These are phyloP conservation scores for Juglanconis sp. DNA, from an alignment of 2,329 filamentous ascomycete species.

Conservation along the genomic window DNA sequence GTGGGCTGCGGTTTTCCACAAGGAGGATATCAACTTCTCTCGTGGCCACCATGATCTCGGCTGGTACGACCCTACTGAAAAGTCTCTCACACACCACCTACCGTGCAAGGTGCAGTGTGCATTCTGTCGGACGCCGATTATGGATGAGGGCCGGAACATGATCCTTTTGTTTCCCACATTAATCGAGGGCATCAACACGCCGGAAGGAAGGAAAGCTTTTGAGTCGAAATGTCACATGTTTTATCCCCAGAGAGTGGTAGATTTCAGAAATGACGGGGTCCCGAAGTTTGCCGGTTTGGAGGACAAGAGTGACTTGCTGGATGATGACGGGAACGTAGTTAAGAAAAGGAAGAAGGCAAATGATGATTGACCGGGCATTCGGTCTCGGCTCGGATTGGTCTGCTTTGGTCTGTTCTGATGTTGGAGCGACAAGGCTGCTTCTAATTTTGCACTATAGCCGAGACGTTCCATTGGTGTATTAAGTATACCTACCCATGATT, in stretches of 20 bases:
- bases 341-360: not conserved
- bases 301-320: slow-evolving; percentile 30
- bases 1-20: slow-evolving; percentile 86
- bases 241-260: slow-evolving; percentile 71
- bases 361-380: not conserved
- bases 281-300: slow-evolving; percentile 74
- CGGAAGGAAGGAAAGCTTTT: slow-evolving; percentile 61
- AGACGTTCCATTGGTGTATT: no score
- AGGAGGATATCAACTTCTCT: slow-evolving; percentile 68
- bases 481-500: no score
- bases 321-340: slow-evolving; percentile 23
- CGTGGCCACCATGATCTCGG: slow-evolving; percentile 60
- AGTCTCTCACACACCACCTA: slow-evolving; percentile 61
- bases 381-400: not conserved
- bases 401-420: no score
- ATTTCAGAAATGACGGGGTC: slow-evolving; percentile 67
- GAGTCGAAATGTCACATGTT: slow-evolving; percentile 75
- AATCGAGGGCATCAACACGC: slow-evolving; percentile 58
- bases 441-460: no score
- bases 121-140: slow-evolving; percentile 73
- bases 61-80: slow-evolving; percentile 68
- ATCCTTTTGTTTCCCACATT: slow-evolving; percentile 75
- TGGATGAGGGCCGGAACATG: slow-evolving; percentile 88
- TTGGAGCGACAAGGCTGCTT: no score
- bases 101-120: slow-evolving; percentile 80